phyloP scores from a whole-genome alignment of 257 asterid species.

The Ehretia macrophylla region DNA sequence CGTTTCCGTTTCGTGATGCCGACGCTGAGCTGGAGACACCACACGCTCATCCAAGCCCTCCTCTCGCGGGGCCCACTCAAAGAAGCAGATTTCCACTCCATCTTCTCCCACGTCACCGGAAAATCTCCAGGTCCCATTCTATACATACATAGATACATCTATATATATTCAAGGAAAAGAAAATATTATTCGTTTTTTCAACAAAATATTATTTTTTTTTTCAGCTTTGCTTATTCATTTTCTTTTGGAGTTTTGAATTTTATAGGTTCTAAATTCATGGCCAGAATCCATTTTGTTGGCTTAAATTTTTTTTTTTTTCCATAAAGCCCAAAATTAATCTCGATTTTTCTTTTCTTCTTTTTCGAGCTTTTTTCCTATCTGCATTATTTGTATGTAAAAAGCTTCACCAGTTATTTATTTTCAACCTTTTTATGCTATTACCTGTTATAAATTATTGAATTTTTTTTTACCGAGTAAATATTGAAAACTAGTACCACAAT shows the following conservation, averaged over 20 bases:
- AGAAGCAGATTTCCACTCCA: slow-evolving; percentile 47
- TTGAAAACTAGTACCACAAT: no score
- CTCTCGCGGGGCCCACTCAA: slow-evolving; percentile 73
- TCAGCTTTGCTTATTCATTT: no score
- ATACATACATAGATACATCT: no score
- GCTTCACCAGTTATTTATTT: no score
- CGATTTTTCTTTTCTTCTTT: not conserved
- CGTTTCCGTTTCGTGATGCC: slow-evolving; percentile 28
- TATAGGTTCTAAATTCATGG: not conserved
- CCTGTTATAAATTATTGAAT: not conserved
- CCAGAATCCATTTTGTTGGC: not conserved
- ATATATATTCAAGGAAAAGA: no score
- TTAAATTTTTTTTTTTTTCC: not conserved
- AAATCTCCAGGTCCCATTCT: slow-evolving; percentile 73
- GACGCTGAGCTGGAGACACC: slow-evolving; percentile 62
- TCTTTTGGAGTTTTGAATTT: not conserved
- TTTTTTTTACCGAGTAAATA: no score
- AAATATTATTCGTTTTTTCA: not conserved
- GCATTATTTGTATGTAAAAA: no score
- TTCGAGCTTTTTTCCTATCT: not conserved
- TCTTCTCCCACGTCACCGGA: slow-evolving; percentile 44
- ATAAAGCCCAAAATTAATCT: not conserved
- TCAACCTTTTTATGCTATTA: no score
- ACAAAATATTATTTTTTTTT: not conserved
- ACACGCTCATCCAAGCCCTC: slow-evolving; percentile 69